phyloP scores from a whole-genome alignment of 2,329 filamentous ascomycete genomes.

The Sphaerostilbella broomeana region DNA sequence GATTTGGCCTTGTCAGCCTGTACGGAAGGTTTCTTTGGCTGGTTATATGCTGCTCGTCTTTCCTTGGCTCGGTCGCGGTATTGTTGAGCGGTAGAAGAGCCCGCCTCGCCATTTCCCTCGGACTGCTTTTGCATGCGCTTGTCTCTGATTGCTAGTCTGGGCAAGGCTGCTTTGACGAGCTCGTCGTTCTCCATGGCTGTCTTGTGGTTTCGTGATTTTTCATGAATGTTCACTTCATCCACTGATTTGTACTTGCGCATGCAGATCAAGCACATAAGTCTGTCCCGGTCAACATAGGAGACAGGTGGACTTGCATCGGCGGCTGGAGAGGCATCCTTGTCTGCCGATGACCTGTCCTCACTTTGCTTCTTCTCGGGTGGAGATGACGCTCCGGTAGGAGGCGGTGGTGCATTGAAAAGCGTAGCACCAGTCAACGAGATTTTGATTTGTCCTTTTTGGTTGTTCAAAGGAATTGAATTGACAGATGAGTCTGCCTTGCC shows the following conservation, averaged over 20 bases:
- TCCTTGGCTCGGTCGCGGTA: conserved; percentile 65
- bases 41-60: conserved; percentile 55
- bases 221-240: conserved; percentile 37
- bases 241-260: conserved; percentile 41
- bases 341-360: not conserved
- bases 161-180: conserved; percentile 43
- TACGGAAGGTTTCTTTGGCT: conserved; percentile 47
- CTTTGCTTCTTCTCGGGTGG: conserved; percentile 15
- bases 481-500: conserved; percentile 5
- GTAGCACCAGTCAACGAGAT: conserved; percentile 27
- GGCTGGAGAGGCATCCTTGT: conserved; percentile 2
- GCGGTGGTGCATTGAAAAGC: conserved; percentile 17
- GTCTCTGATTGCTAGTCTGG: conserved; percentile 34
- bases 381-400: conserved; percentile 9
- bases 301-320: conserved; percentile 12
- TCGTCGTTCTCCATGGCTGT: conserved; percentile 33
- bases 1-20: conserved; percentile 31
- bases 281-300: conserved; percentile 54
- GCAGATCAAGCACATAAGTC: conserved; percentile 39
- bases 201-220: conserved; percentile 37
- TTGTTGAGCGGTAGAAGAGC: conserved; percentile 22
- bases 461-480: conserved; percentile 2
- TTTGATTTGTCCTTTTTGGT: conserved; percentile 22
- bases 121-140: conserved; percentile 28
- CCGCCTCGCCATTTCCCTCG: conserved; percentile 10